phyloP scores from a whole-genome alignment of 2,329 filamentous ascomycete genomes.

The Colletotrichum gigasporum region DNA sequence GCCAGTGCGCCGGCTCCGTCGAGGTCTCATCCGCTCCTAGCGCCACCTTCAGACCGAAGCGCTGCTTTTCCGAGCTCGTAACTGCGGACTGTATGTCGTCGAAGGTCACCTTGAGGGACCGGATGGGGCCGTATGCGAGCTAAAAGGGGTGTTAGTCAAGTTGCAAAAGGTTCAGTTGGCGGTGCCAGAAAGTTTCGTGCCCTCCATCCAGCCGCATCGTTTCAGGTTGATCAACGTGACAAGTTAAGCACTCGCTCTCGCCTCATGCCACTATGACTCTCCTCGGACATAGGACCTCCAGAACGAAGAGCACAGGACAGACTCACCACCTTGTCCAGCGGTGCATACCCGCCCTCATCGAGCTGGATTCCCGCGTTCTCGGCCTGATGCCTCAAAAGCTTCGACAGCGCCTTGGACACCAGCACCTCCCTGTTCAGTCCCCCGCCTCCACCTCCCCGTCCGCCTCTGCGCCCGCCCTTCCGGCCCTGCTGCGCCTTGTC shows the following conservation, averaged over 20 bases:
- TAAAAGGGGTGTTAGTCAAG: conserved; percentile 40
- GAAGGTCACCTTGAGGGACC: conserved; percentile 77
- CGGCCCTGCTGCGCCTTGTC: conserved; percentile 34
- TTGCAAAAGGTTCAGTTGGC: too few relatives aligned
- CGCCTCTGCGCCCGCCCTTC: conserved; percentile 37
- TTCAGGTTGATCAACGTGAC: too few relatives aligned
- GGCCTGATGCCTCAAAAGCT: conserved; percentile 65
- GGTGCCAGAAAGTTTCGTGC: neutral
- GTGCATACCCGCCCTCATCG: conserved; percentile 68
- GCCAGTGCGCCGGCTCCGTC: conserved; percentile 71
- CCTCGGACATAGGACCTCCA: too few relatives aligned
- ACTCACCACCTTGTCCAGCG: conserved; percentile 68
- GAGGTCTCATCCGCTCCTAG: conserved; percentile 40
- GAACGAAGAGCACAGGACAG: too few relatives aligned
- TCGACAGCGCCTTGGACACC: conserved; percentile 64
- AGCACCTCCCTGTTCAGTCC: conserved; percentile 53
- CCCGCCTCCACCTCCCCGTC: conserved; percentile 43
- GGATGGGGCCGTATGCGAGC: conserved; percentile 67
- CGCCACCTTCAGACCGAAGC: conserved; percentile 77
- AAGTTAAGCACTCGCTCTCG: neutral
- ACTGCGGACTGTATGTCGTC: conserved; percentile 78
- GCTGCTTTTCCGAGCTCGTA: conserved; percentile 84
- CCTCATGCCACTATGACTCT: neutral
- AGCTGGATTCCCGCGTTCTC: conserved; percentile 64
- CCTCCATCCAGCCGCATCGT: neutral